Evolutionary conservation across 2,329 filamentous ascomycete species (phyloP).

Genomic region (Cytospora paraplurivora): DNA sequence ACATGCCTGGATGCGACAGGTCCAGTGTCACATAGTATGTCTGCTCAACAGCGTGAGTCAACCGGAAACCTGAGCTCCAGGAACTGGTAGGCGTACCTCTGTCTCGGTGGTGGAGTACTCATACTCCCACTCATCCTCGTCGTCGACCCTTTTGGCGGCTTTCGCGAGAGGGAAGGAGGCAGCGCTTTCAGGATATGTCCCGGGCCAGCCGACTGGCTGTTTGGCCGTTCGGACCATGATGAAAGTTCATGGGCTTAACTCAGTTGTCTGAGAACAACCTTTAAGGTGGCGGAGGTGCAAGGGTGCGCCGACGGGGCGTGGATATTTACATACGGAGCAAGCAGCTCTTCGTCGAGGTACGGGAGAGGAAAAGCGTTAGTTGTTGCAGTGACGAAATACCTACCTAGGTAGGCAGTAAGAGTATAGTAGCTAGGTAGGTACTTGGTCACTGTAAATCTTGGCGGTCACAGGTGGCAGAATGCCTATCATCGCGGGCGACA

Average conservation of each 20-base stretch:
- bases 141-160: constrained; percentile 34
- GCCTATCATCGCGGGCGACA: constrained; percentile 11
- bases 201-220: constrained; percentile 28
- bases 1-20: constrained; percentile 62
- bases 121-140: constrained; percentile 67
- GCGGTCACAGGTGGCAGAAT: constrained; percentile 37
- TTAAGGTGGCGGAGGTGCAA: neutral
- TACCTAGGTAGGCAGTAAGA: too few species aligned
- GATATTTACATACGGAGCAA: neutral
- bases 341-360: neutral
- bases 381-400: too few species aligned
- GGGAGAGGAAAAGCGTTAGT: neutral
- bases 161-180: constrained; percentile 21
- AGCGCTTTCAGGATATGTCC: constrained; percentile 18
- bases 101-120: constrained; percentile 66
- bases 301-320: too few species aligned
- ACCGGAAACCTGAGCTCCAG: neutral
- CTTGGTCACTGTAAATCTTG: constrained; percentile 29
- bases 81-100: constrained; percentile 46
- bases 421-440: too few species aligned
- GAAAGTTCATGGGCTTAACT: neutral
- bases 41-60: constrained; percentile 41
- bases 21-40: constrained; percentile 67
- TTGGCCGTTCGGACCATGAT: constrained; percentile 27
- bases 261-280: neutral